phyloP scores from a whole-genome alignment of 768 basidiomycete genomes.

The Lanmaoa rubissima region DNA sequence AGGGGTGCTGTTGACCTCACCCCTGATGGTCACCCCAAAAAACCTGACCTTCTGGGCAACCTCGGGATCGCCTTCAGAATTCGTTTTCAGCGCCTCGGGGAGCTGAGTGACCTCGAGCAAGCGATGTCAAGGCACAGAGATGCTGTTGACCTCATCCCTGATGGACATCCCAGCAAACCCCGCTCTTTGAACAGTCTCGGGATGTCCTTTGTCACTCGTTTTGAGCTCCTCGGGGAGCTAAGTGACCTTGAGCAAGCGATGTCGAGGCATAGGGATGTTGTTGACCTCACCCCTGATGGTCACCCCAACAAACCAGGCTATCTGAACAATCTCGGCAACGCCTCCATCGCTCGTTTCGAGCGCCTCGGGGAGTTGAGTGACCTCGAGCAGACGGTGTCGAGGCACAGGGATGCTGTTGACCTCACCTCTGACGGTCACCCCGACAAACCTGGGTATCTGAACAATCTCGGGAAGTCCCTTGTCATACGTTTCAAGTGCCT shows the following conservation, averaged over 20 bases:
- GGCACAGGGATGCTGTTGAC: background rate
- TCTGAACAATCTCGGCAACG: background rate
- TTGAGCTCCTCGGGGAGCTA: background rate
- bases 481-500: no score
- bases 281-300: no score
- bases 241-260: background rate
- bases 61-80: background rate
- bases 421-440: background rate
- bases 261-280: no score
- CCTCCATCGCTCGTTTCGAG: background rate
- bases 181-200: no score
- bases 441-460: background rate
- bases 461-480: no score
- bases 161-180: no score
- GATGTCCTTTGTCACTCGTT: background rate
- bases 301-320: no score
- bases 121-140: no score
- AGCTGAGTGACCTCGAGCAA: no score
- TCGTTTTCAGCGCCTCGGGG: no score
- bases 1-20: background rate
- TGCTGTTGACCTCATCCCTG: no score
- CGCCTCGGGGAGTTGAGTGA: background rate
- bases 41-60: background rate
- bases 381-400: conserved; percentile 1
- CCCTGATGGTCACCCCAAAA: no score